These are phyloP conservation scores for Spinellus fusiger DNA, from an alignment of 192 early-diverging fungal genomes.

Conservation along the genomic window DNA sequence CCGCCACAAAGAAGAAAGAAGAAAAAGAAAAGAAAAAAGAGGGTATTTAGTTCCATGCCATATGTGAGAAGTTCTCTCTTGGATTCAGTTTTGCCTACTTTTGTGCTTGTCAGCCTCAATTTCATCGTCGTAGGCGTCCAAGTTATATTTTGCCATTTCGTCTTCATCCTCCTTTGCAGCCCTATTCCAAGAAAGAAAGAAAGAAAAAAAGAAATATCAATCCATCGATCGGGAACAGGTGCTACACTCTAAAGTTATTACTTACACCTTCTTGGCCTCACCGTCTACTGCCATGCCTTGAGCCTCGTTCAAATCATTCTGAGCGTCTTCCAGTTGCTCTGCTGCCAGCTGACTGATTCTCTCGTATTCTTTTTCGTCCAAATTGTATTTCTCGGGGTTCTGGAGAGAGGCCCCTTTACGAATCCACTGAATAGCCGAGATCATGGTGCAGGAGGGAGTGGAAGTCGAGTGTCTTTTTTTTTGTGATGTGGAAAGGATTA, in stretches of 20 bases:
- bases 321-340: constrained; percentile 56
- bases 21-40: not conserved
- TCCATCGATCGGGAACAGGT: no score
- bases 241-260: not conserved
- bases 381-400: constrained; percentile 69
- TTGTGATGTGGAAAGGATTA: not conserved
- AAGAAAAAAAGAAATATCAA: no score
- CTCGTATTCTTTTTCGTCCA: constrained; percentile 87
- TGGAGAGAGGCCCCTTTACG: constrained; percentile 87
- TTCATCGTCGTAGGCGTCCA: constrained; percentile 93
- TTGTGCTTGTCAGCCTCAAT: constrained; percentile 36
- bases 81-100: constrained; percentile 11
- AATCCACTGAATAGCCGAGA: constrained; percentile 90
- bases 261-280: constrained; percentile 17
- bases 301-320: constrained; percentile 50
- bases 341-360: constrained; percentile 69
- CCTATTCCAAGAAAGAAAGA: no score
- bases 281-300: constrained; percentile 37
- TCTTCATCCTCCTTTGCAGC: constrained; percentile 39
- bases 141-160: constrained; percentile 79
- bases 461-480: not conserved
- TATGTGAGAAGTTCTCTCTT: not conserved
- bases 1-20: not conserved
- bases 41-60: not conserved
- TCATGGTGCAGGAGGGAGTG: constrained; percentile 50